Evolutionary conservation across 768 basidiomycete species (phyloP), one percentile per base, ranked within the genome.

Genomic region (Lentinus tigrinus): DNA sequence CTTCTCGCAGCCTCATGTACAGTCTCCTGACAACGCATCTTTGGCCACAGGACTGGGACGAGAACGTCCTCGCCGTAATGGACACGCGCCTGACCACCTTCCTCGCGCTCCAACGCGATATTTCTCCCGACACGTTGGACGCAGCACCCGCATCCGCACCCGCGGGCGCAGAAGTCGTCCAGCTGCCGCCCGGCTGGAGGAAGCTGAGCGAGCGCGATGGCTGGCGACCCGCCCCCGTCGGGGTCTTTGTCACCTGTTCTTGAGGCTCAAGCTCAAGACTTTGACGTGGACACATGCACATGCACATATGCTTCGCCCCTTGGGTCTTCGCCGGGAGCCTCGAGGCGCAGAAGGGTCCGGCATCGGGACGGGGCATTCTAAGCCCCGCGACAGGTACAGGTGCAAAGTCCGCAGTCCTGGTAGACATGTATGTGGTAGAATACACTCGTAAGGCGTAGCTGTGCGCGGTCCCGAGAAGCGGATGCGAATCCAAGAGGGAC

Each of bases 201-300:
- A 54, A 76, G 40, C 71, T 85, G 13, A 72, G 77, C 27, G 68
- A 68, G 21, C 70, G 62, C 17, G 73, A 72, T 16, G 69, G 70
- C 37, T 91, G 90, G 90, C 77, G 73, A 60, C 78, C 85, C 2
- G 85, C 82, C 65, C 89, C 90, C 5, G 85, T 92, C 44, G 90
- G 90, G 9, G 76, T 88, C 49, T 81, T 75, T 58, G 63, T 69
- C 11, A 31, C 43, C 46, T 61, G 65, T 63, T 6, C 44, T 26
- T 57, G 24, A 62, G 19, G n/a, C 46, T 71, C 65, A 70, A 58
- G 50, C 23, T 13, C 21, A 21, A 17, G 28, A 31, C 36, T 34
- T 42, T 8, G n/a, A 42, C 21, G 17, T 17, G 40, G 21, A 19
- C n/a, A n/a, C n/a, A n/a, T n/a, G n/a, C n/a, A n/a, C n/a, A n/a